Base-by-base conservation (phyloP, 331 rosid genomes). In the Phaseolus coccineus region DNA sequence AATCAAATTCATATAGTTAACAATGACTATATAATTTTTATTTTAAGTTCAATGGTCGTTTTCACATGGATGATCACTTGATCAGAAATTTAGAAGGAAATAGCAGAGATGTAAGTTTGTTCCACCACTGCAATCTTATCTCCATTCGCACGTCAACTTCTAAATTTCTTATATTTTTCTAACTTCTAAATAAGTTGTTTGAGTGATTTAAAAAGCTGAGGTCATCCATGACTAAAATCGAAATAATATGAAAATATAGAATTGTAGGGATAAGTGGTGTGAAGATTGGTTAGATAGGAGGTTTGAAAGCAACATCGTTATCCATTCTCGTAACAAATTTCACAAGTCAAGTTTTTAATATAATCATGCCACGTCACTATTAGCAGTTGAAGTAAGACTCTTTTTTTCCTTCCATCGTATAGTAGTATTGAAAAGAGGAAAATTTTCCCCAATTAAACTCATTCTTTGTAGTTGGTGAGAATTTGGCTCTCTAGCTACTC, bases 101-200 rank as follows among this genome's bases (percentile, higher is more conserved):
- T 30, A 22, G 25, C 71, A 47, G 71, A 31, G 51, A 61, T 16
- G 9, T n/a, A 24, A 16, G n/a, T 27, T 52, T 44, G 58, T 74
- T 59, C 79, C 6, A 42, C 58, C 15, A 15, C 52, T 73, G 53
- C 25, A 24, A 73, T 74, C 69, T 40, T 56, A 39, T 57, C 55
- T 16, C 15, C 0, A 40, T 24, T 37, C 8, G 5, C 15, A 35
- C 16, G 28, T 40, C 57, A 57, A 42, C 10, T 39, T 37, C 25
- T 56, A 24, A 3, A 46, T 69, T 69, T 19, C 22, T 19, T 19
- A 19, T 19, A 19, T 19, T 19, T 19, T 19, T 19, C 22, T 19
- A 19, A 19, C 22, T 19, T 19, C 22, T 19, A 35, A 35, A 35
- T 35, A 35, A 35, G 6, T 4, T 35, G 39, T 35, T 35, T 35